Evolutionary conservation across 352 stramenopile genomes (phyloP).

Genomic region (Pythium brassicae): DNA sequence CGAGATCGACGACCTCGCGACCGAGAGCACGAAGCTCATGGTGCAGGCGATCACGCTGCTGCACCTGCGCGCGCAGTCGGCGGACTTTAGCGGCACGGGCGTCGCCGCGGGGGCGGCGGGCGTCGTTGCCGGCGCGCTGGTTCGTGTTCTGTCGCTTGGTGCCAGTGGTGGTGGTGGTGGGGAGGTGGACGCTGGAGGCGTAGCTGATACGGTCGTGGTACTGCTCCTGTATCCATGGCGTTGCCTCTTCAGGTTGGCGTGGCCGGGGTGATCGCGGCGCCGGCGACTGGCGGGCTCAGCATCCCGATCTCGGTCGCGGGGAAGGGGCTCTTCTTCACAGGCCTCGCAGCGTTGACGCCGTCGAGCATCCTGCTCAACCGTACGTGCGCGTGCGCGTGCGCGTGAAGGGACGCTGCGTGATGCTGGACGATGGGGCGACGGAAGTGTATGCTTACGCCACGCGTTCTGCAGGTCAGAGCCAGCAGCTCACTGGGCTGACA

Average conservation of each 20-base stretch:
- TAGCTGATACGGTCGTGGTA: no score
- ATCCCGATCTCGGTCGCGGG: conserved; percentile 77
- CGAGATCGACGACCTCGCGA: conserved; percentile 77
- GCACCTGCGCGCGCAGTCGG: conserved; percentile 70
- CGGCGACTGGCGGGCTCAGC: conserved; percentile 75
- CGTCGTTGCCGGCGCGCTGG: conserved; percentile 76
- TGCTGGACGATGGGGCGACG: no score
- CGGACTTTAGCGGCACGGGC: conserved; percentile 83
- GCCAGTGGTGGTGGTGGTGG: background rate
- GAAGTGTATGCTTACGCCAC: background rate
- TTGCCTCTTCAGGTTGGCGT: conserved; percentile 56
- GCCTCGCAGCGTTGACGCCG: conserved; percentile 68
- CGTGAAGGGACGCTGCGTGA: background rate
- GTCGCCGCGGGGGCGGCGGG: conserved; percentile 75
- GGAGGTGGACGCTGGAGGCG: no score
- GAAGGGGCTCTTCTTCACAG: conserved; percentile 82
- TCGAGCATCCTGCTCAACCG: conserved; percentile 85
- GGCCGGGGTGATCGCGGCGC: conserved; percentile 68
- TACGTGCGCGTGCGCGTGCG: conserved; percentile 25
- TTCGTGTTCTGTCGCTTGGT: conserved; percentile 10
- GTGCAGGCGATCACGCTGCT: conserved; percentile 84
- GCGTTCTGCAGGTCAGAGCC: conserved; percentile 55
- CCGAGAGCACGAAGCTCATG: conserved; percentile 82
- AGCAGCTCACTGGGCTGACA: conserved; percentile 73
- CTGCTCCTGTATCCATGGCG: no score